Base-by-base conservation (phyloP, 805 yeast species). In the Pichia manshurica region DNA sequence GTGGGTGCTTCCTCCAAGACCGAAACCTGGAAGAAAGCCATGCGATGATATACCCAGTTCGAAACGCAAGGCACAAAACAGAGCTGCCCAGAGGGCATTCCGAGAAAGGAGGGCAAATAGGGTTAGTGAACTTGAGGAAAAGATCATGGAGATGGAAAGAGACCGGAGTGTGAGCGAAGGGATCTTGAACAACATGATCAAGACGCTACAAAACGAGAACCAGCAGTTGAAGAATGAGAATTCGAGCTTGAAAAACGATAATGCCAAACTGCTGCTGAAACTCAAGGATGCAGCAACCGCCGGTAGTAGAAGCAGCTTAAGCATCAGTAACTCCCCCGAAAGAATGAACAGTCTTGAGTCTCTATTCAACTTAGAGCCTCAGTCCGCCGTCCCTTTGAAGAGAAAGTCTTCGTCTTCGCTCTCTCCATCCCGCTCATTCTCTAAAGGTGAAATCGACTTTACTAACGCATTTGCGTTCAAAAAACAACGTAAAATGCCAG, bases 31-130 rank as follows among this genome's bases (percentile, higher is more conserved):
- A 3, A 56, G 75, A 23, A 67, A 67, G 43, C 70, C 70, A 17
- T 63, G 69, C 51, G 61, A 66, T 4, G 96, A 87, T 54, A 78
- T 90, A 0, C 95, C 96, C 0, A 89, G 90, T 0, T 79, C 84
- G 20, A 86, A 87, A 63, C 70, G 96, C 46, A 87, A 87, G 65
- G 95, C 95, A 3, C 96, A 86, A 64, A 89, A 89, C 62, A 70
- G 96, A 49, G 95, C 93, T n/a, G 96, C 96, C 20, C 95, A 90
- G 70, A 62, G 96, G 49, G 95, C 97, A 2, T 87, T 87, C 68
- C 70, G 96, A 54, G 95, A 88, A 63, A 73, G 96, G 54, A 70
- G 95, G 57, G 95, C 96, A 17, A 84, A 85, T 29, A 69, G 89
- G 44, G 87, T 88, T 7, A 80, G 79, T 49, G 95, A 85, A 60